Evolutionary conservation across 208 protist species (phyloP), one percentile per base, ranked within the genome.

Genomic region (Acanthamoeba healyi): DNA sequence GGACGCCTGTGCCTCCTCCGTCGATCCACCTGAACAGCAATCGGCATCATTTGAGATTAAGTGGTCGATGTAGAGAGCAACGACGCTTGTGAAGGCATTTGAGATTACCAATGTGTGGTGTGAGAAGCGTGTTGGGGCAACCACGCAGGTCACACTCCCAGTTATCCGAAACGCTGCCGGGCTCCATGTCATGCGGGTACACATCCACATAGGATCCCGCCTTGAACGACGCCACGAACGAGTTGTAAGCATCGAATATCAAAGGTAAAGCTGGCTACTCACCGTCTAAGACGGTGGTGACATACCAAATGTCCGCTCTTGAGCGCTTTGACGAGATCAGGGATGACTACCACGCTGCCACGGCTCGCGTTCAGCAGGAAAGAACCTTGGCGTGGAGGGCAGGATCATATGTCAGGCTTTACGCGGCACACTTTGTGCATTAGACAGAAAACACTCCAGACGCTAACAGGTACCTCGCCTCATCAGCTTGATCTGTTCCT

Each of bases 81-180:
- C 40, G 49, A 19, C 67, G 14, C 0, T 14, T 29, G 2, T 61
- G 24, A 54, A n/a, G 54, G 3, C 32, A 15, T 22, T 9, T 26
- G 0, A 38, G 26, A 6, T 0, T 93, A 96, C 96, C 98, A 67
- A 99, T 98, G 95, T 99, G 98, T 24, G 98, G 98, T 14, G 98
- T 99, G 32, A 99, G 95, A 94, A 99, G 98, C 17, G 98, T 98
- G 77, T 99, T 99, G n/a, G 97, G 96, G 82, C 98, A 97, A 29
- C 96, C 96, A 82, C 98, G 97, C 22, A 99, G 96, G 10, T 96
- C 96, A 2, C 96, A 98, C 29, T 91, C 54, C 97, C 97, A 96
- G 94, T 98, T 94, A 70, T 97, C 94, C 81, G 81, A 90, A 42
- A 97, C 91, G 12, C 81, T 82, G 82, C 94, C 95, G 26, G 98